Conservation (phyloP, 2,329 filamentous ascomycete species). For the Verticillium dahliae region DNA sequence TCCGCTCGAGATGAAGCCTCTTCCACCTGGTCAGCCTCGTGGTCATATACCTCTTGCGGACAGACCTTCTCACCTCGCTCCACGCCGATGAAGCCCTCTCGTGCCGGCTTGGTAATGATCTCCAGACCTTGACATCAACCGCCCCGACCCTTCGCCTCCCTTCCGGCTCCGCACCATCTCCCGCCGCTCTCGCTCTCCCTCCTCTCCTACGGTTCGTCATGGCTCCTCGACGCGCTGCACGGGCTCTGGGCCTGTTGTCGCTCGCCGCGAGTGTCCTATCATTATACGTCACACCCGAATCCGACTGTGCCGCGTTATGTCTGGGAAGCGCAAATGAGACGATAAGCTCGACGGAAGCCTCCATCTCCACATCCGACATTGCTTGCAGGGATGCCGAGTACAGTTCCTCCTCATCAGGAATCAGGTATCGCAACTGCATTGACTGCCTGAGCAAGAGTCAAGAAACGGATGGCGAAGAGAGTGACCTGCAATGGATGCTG, state of each 20-base stretch:
- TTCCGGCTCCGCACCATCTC: background rate
- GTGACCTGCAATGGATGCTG: conserved; percentile 37
- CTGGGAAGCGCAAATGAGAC: conserved; percentile 29
- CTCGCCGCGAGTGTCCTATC: conserved; percentile 14
- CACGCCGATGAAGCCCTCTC: background rate
- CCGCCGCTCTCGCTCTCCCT: background rate
- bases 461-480: conserved; percentile 28
- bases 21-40: background rate
- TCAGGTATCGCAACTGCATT: conserved; percentile 39
- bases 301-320: conserved; percentile 41
- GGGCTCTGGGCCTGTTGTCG: conserved; percentile 8
- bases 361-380: conserved; percentile 41
- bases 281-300: conserved; percentile 43
- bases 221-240: background rate
- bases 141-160: background rate
- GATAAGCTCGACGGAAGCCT: conserved; percentile 22
- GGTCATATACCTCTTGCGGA: background rate
- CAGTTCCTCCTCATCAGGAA: conserved; percentile 26
- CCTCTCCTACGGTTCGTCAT: background rate
- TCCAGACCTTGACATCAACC: background rate
- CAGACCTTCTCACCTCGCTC: background rate
- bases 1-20: background rate
- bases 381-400: conserved; percentile 36
- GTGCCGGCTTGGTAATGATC: background rate
- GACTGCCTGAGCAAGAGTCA: conserved; percentile 40